Base-by-base conservation (phyloP, 1,284 basidiomycete genomes). In the Volvariella volvacea region DNA sequence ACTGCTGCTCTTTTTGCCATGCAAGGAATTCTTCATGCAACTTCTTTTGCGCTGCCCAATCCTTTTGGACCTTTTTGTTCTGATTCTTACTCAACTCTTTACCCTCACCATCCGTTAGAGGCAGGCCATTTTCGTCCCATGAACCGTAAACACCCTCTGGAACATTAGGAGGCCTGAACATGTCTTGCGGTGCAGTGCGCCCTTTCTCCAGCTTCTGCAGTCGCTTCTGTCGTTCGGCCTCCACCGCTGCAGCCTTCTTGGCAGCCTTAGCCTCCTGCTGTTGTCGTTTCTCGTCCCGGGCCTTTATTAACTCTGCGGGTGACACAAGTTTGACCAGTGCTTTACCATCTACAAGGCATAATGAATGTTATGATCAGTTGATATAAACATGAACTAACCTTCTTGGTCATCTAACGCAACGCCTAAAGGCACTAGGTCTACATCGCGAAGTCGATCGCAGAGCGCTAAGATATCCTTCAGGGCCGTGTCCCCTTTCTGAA, bases 401-500 rank as follows among this genome's bases (percentile, higher is more conserved):
- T 93, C 92, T 69, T 93, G 91, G 65, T 99, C 96, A 59, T 99
- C 96, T 34, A 99, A 71, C 8, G 93, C 92, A 3, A 99, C 90
- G 12, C 96, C 96, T 43, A 99, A 73, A 19, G 93, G 88, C 38
- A 95, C 85, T 32, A 98, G 71, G 58, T 97, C 94, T 32, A 78
- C 71, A 62, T 99, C 96, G 20, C 96, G 80, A 49, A 99, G 76
- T 48, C 80, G 82, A 68, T 99, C 96, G 57, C 83, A 93, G 30
- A 95, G 76, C 17, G 79, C 72, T 36, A 94, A 68, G 46, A 95
- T 89, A 47, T 92, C 88, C 58, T 84, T 83, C 25, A 82, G 60
- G 2, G 84, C 77, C 19, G 70, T 71, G 14, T 83, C 79, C 22
- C 70, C 73, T 57, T 82, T 83, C 16, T 68, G 67, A 54, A 95